A percentile compares a stretch with the other conserved stretches of the same genome.
Conservation (phyloP, 164 flowering plant species). For the Berberis thunbergii region DNA sequence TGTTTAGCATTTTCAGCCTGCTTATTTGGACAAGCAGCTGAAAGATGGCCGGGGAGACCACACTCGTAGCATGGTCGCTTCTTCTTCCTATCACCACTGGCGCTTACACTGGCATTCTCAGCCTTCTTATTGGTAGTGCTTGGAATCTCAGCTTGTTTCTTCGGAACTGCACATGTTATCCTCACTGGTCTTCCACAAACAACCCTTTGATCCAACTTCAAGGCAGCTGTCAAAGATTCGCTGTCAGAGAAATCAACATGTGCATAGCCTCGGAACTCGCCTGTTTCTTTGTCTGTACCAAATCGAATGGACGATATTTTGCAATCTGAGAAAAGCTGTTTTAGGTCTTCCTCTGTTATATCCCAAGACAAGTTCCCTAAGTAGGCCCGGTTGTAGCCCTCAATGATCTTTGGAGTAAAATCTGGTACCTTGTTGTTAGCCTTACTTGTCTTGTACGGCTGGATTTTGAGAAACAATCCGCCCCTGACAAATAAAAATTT, state of each 20-base stretch:
- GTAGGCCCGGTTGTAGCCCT: constrained; percentile 84
- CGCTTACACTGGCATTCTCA: constrained; percentile 4
- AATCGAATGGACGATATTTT: constrained; percentile 62
- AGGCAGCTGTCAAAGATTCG: constrained; percentile 46
- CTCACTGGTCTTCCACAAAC: constrained; percentile 72
- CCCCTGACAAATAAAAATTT: constrained; percentile 49
- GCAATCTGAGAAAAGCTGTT: constrained; percentile 59
- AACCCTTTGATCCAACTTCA: constrained; percentile 61
- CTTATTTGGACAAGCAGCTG: constrained; percentile 63
- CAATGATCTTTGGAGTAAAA: constrained; percentile 59
- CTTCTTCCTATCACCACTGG: constrained; percentile 39
- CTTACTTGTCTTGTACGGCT: constrained; percentile 43
- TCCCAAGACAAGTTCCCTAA: constrained; percentile 92
- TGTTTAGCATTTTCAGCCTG: constrained; percentile 8
- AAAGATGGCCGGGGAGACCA: constrained; percentile 70
- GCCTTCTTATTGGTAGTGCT: constrained; percentile 3
- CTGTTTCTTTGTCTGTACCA: constrained; percentile 76
- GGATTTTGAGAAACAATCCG: constrained; percentile 70
- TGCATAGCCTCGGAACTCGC: constrained; percentile 80
- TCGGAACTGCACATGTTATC: constrained; percentile 79
- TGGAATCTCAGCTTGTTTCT: constrained; percentile 22
- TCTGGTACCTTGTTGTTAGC: constrained; percentile 18
- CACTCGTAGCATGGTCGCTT: constrained; percentile 62
- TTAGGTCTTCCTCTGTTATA: constrained; percentile 71
- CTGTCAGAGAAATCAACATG: constrained; percentile 82